These are phyloP conservation scores for Ottelia alismoides DNA, from an alignment of 106 monocot species.

Conservation along the genomic window DNA sequence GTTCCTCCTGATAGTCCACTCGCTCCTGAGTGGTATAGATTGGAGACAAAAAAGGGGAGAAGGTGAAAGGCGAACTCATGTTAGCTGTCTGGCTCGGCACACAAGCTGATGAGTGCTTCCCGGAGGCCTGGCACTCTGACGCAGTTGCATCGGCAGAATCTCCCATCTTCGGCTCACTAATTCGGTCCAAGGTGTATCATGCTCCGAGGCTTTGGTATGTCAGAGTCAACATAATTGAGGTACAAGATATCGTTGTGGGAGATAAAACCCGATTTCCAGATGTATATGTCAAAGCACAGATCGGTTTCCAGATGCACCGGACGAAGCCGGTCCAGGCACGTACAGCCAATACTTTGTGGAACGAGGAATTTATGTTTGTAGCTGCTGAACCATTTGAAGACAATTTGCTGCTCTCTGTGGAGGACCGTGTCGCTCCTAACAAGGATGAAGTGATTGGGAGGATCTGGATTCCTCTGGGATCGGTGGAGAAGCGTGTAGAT, in stretches of 20 bases:
- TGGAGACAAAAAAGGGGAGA: conserved; percentile 48
- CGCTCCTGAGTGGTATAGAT: conserved; percentile 52
- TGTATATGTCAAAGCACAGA: conserved; percentile 26
- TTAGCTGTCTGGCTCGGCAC: conserved; percentile 61
- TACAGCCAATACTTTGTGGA: conserved; percentile 21
- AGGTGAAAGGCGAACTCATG: conserved; percentile 47
- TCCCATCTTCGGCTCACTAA: background rate
- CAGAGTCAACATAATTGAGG: conserved; percentile 41
- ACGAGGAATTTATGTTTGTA: conserved; percentile 49
- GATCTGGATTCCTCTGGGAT: conserved; percentile 7
- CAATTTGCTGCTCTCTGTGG: conserved; percentile 23
- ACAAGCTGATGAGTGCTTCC: conserved; percentile 49
- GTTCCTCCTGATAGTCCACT: conserved; percentile 61
- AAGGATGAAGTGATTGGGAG: conserved; percentile 46
- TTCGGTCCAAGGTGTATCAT: conserved; percentile 20
- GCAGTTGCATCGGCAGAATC: conserved; percentile 14
- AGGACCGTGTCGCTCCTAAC: conserved; percentile 27
- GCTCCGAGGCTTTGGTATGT: conserved; percentile 64
- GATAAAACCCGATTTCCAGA: conserved; percentile 38
- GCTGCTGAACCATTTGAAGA: conserved; percentile 75
- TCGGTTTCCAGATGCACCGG: conserved; percentile 31
- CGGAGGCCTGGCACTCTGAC: conserved; percentile 14
- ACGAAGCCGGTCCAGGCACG: conserved; percentile 32
- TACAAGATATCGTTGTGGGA: conserved; percentile 29
- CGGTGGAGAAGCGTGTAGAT: conserved; percentile 30